These are phyloP conservation scores for Helenozyma baotianmanensis DNA, from an alignment of 805 yeast genomes.

Conservation along the genomic window DNA sequence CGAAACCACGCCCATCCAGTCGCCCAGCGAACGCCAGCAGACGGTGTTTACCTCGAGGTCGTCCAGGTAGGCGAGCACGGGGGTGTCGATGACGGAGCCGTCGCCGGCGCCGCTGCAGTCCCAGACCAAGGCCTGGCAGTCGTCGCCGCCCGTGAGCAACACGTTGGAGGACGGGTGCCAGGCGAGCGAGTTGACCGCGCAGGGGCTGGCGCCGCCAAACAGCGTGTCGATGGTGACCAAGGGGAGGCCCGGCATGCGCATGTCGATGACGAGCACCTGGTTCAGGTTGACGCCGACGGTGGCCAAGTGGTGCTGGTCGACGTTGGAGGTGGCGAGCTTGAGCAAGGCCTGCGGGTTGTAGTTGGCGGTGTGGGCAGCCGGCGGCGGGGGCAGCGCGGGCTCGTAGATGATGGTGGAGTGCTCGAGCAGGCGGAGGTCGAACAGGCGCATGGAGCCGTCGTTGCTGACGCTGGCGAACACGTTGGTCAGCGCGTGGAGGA, in stretches of 20 bases:
- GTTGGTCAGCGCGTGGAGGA: slow-evolving; percentile 65
- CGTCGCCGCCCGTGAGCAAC: slow-evolving; percentile 63
- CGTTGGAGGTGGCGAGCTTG: slow-evolving; percentile 70
- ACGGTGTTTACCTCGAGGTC: slow-evolving; percentile 72
- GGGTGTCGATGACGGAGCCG: slow-evolving; percentile 23
- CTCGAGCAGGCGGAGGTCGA: slow-evolving; percentile 83
- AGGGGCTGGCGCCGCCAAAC: slow-evolving; percentile 45
- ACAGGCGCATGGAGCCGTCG: slow-evolving; percentile 91
- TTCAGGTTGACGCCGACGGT: slow-evolving; percentile 71
- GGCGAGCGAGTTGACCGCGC: slow-evolving; percentile 63
- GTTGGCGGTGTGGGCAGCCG: slow-evolving; percentile 2
- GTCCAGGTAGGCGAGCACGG: slow-evolving; percentile 53
- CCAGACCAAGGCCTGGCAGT: slow-evolving; percentile 70
- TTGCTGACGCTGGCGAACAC: slow-evolving; percentile 91
- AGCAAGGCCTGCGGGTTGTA: slow-evolving; percentile 55
- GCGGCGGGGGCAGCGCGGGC: slow-evolving; percentile 30
- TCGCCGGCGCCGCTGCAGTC: slow-evolving; percentile 40
- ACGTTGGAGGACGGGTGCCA: slow-evolving; percentile 81
- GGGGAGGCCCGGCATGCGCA: slow-evolving; percentile 85
- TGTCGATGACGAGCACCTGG: slow-evolving; percentile 67
- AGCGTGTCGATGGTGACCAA: slow-evolving; percentile 59
- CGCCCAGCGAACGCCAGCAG: slow-evolving; percentile 66
- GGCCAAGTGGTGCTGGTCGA: slow-evolving; percentile 79
- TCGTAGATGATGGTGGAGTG: slow-evolving; percentile 95
- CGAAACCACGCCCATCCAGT: slow-evolving; percentile 74